Evolutionary conservation across 2,329 filamentous ascomycete species (phyloP), one percentile per base, ranked within the genome.

Genomic region (Calycina herbarum): DNA sequence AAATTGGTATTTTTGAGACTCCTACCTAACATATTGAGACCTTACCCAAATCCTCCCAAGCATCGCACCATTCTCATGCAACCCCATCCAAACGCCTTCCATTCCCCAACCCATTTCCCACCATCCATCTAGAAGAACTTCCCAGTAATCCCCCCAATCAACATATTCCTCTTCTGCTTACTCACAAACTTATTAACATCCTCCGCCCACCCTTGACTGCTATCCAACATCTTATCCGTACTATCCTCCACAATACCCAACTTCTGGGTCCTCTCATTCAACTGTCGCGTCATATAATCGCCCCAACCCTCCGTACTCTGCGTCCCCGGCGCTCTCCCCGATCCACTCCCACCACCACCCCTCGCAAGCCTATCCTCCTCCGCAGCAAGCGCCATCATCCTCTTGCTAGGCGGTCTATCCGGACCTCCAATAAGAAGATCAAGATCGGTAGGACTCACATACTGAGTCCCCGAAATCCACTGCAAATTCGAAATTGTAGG

Each of bases 381-480:
- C 1, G 87, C 89, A 42, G 91, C 86, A 60, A 95, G 93, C 1
- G 89, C 90, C 59, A 95, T 77, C 91, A 96, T 96, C 42, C 91
- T 87, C 78, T 96, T 96, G 67, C 91, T 95, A 0, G 93, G 89
- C 2, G 94, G 95, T 2, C 95, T 86, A 73, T 95, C 90, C 1
- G 93, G 89, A 0, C 94, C 94, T 61, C 94, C 93, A 66, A 99
- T 95, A 1, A 99, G 82, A 1, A 97, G 79, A 74, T 98, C 95
- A 74, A 99, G 87, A 73, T 99, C 95, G 1, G 89, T 83, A 0
- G 92, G 90, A 1, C 92, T 93, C 57, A 99, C 85, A 72, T 96
- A 91, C 77, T 97, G 94, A 1, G 94, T 98, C 3, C 95, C 95
- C 0, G 93, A 91, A 62, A 99, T 93, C 95, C 95, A 99, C 78